Evolutionary conservation across 169 alveolate species (phyloP).

Genomic region (Plasmodium gonderi): DNA sequence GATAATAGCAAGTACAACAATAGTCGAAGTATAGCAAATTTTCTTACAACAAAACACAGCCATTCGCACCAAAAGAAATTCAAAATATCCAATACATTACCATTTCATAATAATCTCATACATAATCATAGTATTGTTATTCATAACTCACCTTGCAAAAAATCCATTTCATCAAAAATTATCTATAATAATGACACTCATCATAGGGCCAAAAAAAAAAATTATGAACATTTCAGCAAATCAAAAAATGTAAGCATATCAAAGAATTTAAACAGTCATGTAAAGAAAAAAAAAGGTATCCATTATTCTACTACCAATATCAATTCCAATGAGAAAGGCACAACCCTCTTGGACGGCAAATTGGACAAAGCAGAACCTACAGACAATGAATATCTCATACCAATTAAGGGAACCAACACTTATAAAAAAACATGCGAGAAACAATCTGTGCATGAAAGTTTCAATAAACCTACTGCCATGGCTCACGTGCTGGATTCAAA

Average conservation of each 20-base stretch:
- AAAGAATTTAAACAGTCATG: not conserved
- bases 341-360: not conserved
- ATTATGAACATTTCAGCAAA: not conserved
- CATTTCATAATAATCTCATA: not conserved
- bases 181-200: not conserved
- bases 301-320: not conserved
- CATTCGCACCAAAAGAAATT: not conserved
- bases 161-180: not conserved
- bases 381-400: not conserved
- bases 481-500: constrained; percentile 4
- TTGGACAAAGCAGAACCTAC: not conserved
- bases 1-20: not conserved
- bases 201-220: not conserved
- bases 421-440: not conserved
- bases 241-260: not conserved
- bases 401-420: not conserved
- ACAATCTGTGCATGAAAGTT: not conserved
- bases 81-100: constrained; percentile 7
- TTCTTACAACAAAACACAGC: not conserved
- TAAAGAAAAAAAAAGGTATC: not conserved
- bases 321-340: not conserved
- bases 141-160: not conserved
- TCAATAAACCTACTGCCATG: not conserved
- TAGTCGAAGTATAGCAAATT: not conserved
- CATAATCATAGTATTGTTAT: not conserved